Base-by-base conservation (phyloP, 306 rosid species). In the Senna siamea region DNA sequence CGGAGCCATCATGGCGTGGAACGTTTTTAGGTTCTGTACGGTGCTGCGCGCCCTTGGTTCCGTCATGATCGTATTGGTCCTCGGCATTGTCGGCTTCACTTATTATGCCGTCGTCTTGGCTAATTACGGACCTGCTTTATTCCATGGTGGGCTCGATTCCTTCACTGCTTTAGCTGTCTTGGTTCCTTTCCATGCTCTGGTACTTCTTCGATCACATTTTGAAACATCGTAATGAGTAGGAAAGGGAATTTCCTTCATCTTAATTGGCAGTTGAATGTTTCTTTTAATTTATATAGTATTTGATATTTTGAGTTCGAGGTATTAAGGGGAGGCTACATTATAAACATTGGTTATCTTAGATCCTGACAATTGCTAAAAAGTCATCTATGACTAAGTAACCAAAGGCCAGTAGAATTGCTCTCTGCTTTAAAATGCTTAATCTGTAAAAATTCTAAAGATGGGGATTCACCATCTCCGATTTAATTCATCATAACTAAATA, bases 111-210 rank as follows among this genome's bases (percentile, higher is more conserved):
- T 90, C 72, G 92, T 88, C 68, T 22, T 90, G 26, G 77, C 80
- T 71, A 76, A 83, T 79, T 90, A 76, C 37, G 89, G 89, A 22
- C 93, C 97, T 3, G 73, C 82, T 37, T 82, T 90, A 55, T 64
- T 88, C 72, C 64, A 28, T 14, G 91, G 89, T 18, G 87, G 84
- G 52, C 10, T 82, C 54, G 34, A 66, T 55, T 80, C 84, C 60
- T 34, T 85, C 58, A 15, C 60, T 17, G 85, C 90, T 59, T 34
- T 85, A 23, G 65, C 54, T 8, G 72, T 88, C 63, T 74, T 90
- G 85, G 70, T 87, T 79, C 47, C 78, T 46, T 90, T 90, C 79
- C 96, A 90, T 63, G 76, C 80, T 44, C 82, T 90, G 92, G 96
- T 90, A 88, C 57, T 72, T 66, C 6, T 13, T 6, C 62, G 30